Percentiles rank a stretch among this genome's conserved stretches.
These are phyloP conservation scores for Penstemon barbatus DNA, from an alignment of 257 asterid genomes.

Conservation along the genomic window DNA sequence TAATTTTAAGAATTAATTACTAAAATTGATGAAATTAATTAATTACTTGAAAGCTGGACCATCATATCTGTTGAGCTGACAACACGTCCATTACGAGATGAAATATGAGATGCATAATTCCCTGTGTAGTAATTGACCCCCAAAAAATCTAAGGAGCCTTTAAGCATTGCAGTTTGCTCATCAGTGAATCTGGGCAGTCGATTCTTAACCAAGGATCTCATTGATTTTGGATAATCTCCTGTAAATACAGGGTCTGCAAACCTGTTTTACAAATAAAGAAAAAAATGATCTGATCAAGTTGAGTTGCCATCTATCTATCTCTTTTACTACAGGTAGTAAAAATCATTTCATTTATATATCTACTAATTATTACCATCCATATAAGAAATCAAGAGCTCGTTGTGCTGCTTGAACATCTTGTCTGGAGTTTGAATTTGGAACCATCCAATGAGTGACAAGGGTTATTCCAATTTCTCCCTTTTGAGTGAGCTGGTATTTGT, in stretches of 20 bases:
- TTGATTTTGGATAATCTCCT: slow-evolving; percentile 54
- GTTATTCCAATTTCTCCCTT: slow-evolving; percentile 63
- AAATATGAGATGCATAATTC: slow-evolving; percentile 37
- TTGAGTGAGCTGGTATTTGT: slow-evolving; percentile 44
- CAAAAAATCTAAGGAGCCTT: slow-evolving; percentile 53
- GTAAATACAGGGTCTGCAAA: slow-evolving; percentile 43
- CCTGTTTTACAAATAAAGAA: slow-evolving; percentile 38
- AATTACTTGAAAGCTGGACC: slow-evolving; percentile 32
- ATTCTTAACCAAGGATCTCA: slow-evolving; percentile 39
- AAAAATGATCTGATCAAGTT: too few species aligned
- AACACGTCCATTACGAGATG: slow-evolving; percentile 13
- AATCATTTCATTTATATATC: too few species aligned
- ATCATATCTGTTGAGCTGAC: slow-evolving; percentile 29
- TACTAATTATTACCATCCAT: slow-evolving; percentile 57
- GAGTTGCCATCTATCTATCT: not conserved
- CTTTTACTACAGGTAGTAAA: not conserved
- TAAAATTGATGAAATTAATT: not conserved
- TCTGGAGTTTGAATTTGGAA: slow-evolving; percentile 38
- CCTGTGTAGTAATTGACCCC: slow-evolving; percentile 64
- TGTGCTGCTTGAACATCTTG: slow-evolving; percentile 44
- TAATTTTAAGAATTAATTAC: too few species aligned
- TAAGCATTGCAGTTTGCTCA: slow-evolving; percentile 30
- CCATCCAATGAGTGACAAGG: slow-evolving; percentile 43
- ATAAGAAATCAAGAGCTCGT: slow-evolving; percentile 58
- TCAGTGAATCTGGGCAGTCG: slow-evolving; percentile 51